These are phyloP conservation scores for Sporopachydermia lactativora DNA, from an alignment of 805 yeast genomes.

Conservation along the genomic window DNA sequence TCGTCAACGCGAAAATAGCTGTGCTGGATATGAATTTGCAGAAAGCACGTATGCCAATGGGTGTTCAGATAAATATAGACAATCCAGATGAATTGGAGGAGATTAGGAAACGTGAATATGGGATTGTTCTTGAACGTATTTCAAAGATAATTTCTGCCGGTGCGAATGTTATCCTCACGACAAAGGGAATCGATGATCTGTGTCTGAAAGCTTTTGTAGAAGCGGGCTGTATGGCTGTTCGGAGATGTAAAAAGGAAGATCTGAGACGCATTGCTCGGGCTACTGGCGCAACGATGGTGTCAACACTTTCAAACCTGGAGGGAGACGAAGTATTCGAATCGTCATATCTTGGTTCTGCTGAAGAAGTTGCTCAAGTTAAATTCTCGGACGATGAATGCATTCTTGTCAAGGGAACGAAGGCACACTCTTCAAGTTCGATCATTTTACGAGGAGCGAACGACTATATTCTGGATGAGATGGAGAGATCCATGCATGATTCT, in stretches of 20 bases:
- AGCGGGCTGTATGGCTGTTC: constrained; percentile 85
- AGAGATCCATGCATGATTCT: constrained; percentile 91
- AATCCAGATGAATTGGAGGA: constrained; percentile 96
- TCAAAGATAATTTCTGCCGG: constrained; percentile 73
- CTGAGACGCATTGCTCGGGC: constrained; percentile 94
- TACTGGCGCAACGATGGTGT: constrained; percentile 86
- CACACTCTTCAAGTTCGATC: constrained; percentile 84
- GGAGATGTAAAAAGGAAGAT: constrained; percentile 96
- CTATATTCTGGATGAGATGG: constrained; percentile 95
- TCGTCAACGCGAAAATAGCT: constrained; percentile 66
- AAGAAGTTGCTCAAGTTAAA: constrained; percentile 78
- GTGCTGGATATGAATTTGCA: constrained; percentile 86
- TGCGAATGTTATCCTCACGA: constrained; percentile 84
- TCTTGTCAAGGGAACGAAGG: constrained; percentile 74
- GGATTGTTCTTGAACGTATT: constrained; percentile 71
- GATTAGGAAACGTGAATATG: constrained; percentile 79
- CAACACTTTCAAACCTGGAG: constrained; percentile 83
- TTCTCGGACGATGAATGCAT: constrained; percentile 97
- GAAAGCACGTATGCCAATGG: constrained; percentile 95
- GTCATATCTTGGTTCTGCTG: constrained; percentile 77
- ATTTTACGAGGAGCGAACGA: constrained; percentile 93
- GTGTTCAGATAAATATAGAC: constrained; percentile 91
- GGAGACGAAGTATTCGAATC: constrained; percentile 90
- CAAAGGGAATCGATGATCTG: constrained; percentile 90
- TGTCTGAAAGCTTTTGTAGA: constrained; percentile 86